Evolutionary conservation across 2,329 filamentous ascomycete species (phyloP), one percentile per base, ranked within the genome.

Genomic region (Fonsecaea pedrosoi): DNA sequence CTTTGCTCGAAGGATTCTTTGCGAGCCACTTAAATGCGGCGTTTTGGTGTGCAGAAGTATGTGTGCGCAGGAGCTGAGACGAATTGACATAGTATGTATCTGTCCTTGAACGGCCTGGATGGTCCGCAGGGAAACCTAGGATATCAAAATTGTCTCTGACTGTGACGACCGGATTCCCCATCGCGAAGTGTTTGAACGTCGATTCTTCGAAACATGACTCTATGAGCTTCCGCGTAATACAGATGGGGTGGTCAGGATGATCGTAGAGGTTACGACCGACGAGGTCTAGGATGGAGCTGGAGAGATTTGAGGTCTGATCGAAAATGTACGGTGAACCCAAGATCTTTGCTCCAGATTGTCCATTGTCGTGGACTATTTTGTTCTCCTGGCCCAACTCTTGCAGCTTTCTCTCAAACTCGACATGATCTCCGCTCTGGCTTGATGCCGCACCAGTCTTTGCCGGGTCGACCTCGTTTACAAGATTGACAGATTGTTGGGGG

Each of bases 11-110:
- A 37, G 62, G 30, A 37, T 70, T 61, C 9, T 67, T 60, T 13
- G 54, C 63, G n/a, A 74, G 56, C 58, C 80, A 72, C 83, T 71
- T 89, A 84, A 84, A 98, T 92, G 67, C 91, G 85, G 76, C 95
- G 88, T 73, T 91, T 87, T 99, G 92, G 77, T 99, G 95, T 0
- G 95, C 95, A 72, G 92, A 95, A 2, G 94, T 98, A 78, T 99
- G 95, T 0, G 95, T 99, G 64, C 95, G 87, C 50, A 99, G 82
- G 1, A 99, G 89, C 0, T 91, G 96, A 60, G 87, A 81, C 71
- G 89, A 83, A 80, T 97, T 97, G 75, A 99, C 81, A 79, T 99
- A 99, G 83, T 98, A 99, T 0, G 95, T 98, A 80, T 99, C 95
- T 13, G 92, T 94, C 72, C 87, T 88, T 71, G 87, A 91, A 59